Percentiles rank a stretch among this genome's conserved stretches.
Evolutionary conservation across 805 yeast species (phyloP).

Genomic region (Candida sakaeoensis): DNA sequence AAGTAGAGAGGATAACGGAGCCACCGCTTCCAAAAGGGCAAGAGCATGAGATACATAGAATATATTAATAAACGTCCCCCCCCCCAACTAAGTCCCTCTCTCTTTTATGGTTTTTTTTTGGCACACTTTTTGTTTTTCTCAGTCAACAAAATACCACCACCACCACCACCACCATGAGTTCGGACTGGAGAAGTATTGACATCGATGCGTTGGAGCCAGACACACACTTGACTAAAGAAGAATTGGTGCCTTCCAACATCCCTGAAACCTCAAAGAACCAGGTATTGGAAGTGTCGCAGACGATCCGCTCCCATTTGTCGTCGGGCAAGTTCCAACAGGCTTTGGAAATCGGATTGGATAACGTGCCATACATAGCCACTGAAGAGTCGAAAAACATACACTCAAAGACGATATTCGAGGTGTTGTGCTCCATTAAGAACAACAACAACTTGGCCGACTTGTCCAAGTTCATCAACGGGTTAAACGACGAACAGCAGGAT

Average conservation of each 20-base stretch:
- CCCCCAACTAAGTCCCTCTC: background rate
- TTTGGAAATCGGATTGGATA: constrained; percentile 55
- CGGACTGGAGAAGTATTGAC: constrained; percentile 91
- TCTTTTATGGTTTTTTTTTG: background rate
- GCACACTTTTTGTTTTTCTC: background rate
- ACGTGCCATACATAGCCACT: constrained; percentile 82
- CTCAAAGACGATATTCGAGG: constrained; percentile 56
- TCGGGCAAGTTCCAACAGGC: constrained; percentile 74
- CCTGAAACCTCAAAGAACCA: constrained; percentile 45
- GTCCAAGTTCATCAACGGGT: constrained; percentile 51
- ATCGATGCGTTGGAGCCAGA: constrained; percentile 90
- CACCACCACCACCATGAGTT: constrained; percentile 2
- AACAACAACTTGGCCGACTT: constrained; percentile 67
- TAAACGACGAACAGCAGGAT: constrained; percentile 66
- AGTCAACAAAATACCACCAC: background rate
- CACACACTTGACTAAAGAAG: constrained; percentile 58
- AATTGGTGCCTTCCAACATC: constrained; percentile 50
- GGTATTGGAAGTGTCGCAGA: constrained; percentile 50
- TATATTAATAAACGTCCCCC: background rate
- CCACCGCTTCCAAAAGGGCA: background rate
- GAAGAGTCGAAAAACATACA: constrained; percentile 48
- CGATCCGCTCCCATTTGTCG: constrained; percentile 59
- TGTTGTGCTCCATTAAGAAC: constrained; percentile 50
- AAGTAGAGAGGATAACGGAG: constrained; percentile 6
- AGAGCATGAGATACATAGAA: constrained; percentile 6